phyloP scores from a whole-genome alignment of 2,329 filamentous ascomycete species.

The Microsporum ferrugineum region DNA sequence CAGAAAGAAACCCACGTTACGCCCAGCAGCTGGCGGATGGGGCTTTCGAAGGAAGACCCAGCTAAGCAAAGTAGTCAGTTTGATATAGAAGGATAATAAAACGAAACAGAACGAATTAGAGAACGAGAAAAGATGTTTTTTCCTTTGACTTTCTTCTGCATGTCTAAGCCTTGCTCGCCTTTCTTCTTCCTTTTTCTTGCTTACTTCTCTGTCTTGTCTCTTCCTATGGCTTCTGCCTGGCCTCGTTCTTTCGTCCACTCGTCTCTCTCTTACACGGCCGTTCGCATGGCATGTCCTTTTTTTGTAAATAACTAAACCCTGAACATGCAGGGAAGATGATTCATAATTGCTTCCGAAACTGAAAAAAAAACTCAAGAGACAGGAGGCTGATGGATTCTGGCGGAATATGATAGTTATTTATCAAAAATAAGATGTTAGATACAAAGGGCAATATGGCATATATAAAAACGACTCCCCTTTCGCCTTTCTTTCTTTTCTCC shows the following conservation, averaged over 20 bases:
- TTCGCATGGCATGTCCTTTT: neutral
- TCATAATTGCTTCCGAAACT: conserved; percentile 1
- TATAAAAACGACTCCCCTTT: neutral
- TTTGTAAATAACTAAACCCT: too few species aligned
- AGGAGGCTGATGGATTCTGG: conserved; percentile 3
- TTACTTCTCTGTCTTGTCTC: neutral
- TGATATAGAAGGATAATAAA: neutral
- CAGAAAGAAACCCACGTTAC: neutral
- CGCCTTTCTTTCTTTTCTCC: neutral
- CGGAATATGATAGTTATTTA: neutral
- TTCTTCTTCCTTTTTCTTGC: neutral
- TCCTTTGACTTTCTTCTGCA: neutral
- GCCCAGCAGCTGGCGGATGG: neutral
- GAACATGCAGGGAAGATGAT: neutral
- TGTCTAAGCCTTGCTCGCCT: conserved; percentile 2
- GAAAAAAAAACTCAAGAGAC: neutral
- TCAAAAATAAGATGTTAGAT: neutral
- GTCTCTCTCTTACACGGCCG: neutral
- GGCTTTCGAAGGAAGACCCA: neutral
- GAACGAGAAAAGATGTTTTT: neutral
- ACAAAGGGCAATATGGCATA: neutral
- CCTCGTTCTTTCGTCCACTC: neutral
- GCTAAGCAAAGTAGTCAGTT: neutral
- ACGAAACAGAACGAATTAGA: neutral
- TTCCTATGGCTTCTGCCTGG: neutral